These are phyloP conservation scores for Colletotrichum truncatum DNA, from an alignment of 2,329 filamentous ascomycete genomes.

Conservation along the genomic window DNA sequence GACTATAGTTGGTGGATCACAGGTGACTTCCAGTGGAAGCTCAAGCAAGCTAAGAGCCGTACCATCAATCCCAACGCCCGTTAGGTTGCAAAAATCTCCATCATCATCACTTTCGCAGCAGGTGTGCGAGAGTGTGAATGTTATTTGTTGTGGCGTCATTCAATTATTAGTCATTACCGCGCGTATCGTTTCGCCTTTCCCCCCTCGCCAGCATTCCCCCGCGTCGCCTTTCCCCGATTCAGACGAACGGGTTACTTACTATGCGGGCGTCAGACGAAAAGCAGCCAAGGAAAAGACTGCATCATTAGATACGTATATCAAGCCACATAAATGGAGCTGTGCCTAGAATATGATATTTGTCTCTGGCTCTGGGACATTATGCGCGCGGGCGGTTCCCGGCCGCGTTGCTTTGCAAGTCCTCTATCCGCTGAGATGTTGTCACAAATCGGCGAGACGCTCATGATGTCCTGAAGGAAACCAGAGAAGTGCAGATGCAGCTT, in stretches of 20 bases:
- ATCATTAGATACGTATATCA: not conserved
- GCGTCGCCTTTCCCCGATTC: conserved; percentile 3
- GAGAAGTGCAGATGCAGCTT: too few species aligned
- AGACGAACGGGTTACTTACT: not conserved
- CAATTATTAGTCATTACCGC: not conserved
- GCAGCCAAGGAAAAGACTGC: not conserved
- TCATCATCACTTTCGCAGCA: not conserved
- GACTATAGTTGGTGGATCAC: not conserved
- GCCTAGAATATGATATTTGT: not conserved
- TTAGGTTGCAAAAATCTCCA: not conserved
- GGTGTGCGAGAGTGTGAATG: not conserved
- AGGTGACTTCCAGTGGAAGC: not conserved
- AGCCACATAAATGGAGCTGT: not conserved
- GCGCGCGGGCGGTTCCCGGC: too few species aligned
- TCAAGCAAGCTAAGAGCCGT: not conserved
- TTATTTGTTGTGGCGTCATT: not conserved
- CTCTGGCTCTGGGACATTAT: too few species aligned
- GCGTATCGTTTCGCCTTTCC: conserved; percentile 9
- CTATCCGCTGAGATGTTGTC: too few species aligned
- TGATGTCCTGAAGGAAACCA: too few species aligned
- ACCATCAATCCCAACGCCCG: too few species aligned
- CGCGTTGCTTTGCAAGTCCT: too few species aligned
- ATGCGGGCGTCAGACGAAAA: not conserved
- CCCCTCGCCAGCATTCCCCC: not conserved
- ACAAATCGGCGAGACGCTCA: too few species aligned